A percentile compares a stretch with the other conserved stretches of the same genome.
Conservation (phyloP, 2,329 filamentous ascomycete genomes). For the Hypoxylon sp. region DNA sequence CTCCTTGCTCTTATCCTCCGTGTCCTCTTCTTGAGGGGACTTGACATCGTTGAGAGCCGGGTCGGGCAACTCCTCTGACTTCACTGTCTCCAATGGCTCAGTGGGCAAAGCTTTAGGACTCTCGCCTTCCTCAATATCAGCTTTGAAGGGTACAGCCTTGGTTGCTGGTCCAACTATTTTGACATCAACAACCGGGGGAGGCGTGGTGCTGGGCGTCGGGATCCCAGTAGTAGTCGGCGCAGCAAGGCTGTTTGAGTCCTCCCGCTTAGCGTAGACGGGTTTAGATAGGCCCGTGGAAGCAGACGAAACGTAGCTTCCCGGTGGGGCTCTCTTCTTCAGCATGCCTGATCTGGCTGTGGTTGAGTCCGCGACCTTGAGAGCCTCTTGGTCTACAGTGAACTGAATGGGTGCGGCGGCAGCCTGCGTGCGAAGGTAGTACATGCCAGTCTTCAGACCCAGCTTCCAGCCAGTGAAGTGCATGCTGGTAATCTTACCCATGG, state of each 20-base stretch:
- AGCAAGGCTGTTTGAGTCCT: conserved; percentile 55
- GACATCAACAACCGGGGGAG: conserved; percentile 62
- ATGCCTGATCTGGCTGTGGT: conserved; percentile 73
- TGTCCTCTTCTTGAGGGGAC: conserved; percentile 76
- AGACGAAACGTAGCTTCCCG: conserved; percentile 66
- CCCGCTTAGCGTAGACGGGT: conserved; percentile 72
- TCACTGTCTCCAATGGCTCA: conserved; percentile 72
- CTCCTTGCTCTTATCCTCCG: conserved; percentile 75
- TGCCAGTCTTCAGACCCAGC: conserved; percentile 98
- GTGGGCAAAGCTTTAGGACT: conserved; percentile 82
- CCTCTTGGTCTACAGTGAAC: conserved; percentile 98
- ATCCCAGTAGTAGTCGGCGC: conserved; percentile 67
- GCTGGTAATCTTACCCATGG: conserved; percentile 99
- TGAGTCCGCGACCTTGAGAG: conserved; percentile 86
- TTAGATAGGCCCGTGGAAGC: conserved; percentile 72
- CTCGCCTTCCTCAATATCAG: conserved; percentile 80
- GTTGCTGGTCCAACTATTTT: conserved; percentile 63
- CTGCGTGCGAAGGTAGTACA: conserved; percentile 99
- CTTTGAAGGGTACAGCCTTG: conserved; percentile 77
- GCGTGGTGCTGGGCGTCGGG: conserved; percentile 75
- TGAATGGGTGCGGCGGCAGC: conserved; percentile 96
- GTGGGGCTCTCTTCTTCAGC: conserved; percentile 76
- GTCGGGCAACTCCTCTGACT: conserved; percentile 73
- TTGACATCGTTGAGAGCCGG: conserved; percentile 64
- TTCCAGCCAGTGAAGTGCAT: conserved; percentile 99